A percentile compares a stretch with the other conserved stretches of the same genome.
Evolutionary conservation across 2,329 filamentous ascomycete species (phyloP).

Genomic region (Cladophialophora immunda): DNA sequence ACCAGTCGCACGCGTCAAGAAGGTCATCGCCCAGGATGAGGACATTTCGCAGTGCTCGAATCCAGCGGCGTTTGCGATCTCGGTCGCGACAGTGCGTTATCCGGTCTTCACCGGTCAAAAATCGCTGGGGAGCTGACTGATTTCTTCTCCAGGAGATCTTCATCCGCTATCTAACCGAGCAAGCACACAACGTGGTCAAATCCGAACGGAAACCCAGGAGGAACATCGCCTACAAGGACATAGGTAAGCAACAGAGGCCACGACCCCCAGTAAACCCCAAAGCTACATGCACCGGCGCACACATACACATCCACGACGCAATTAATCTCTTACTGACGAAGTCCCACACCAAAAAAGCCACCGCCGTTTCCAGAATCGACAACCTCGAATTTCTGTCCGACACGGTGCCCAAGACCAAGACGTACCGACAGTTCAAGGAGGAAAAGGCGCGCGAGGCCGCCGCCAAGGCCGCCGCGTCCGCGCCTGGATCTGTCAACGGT

Average conservation of each 20-base stretch:
- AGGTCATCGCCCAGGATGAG: slow-evolving; percentile 88
- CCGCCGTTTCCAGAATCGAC: slow-evolving; percentile 85
- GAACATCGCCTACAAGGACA: slow-evolving; percentile 95
- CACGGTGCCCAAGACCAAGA: slow-evolving; percentile 84
- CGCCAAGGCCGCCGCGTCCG: slow-evolving; percentile 40
- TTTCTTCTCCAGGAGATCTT: slow-evolving; percentile 79
- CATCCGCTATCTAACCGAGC: slow-evolving; percentile 86
- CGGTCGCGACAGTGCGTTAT: slow-evolving; percentile 78
- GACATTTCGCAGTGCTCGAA: slow-evolving; percentile 88
- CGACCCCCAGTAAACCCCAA: background rate
- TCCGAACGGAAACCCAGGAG: slow-evolving; percentile 89
- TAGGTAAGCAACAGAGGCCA: slow-evolving; percentile 65
- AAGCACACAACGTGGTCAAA: slow-evolving; percentile 87
- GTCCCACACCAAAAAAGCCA: slow-evolving; percentile 63
- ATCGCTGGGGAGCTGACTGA: background rate
- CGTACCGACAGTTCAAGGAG: slow-evolving; percentile 81
- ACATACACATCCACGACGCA: background rate
- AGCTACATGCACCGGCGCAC: background rate
- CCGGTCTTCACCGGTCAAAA: background rate
- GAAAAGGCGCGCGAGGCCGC: slow-evolving; percentile 58
- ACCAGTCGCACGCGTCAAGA: slow-evolving; percentile 91
- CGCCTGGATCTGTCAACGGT: slow-evolving; percentile 41
- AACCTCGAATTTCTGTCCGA: slow-evolving; percentile 95
- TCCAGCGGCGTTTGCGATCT: slow-evolving; percentile 93
- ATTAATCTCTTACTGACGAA: background rate